phyloP scores from a whole-genome alignment of 768 basidiomycete species.

The Pleurotus eryngii region DNA sequence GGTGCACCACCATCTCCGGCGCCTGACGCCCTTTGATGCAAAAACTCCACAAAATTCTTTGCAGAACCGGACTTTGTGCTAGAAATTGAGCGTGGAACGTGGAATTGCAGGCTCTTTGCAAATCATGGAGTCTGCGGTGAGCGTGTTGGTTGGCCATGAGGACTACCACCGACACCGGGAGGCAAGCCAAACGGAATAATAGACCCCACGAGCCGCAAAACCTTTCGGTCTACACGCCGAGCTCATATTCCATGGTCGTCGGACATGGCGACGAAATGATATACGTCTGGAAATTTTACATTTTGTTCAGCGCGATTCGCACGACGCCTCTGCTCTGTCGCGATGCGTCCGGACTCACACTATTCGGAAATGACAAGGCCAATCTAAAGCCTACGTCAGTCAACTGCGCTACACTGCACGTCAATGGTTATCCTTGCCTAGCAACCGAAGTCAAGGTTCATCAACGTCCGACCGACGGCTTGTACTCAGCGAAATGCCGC shows the following conservation, averaged over 20 bases:
- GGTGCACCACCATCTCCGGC: background rate
- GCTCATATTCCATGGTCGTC: background rate
- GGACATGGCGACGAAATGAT: background rate
- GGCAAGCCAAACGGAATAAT: background rate
- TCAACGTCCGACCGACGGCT: background rate
- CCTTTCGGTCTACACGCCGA: background rate
- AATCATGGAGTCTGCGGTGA: background rate
- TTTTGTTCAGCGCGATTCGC: background rate
- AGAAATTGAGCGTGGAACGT: background rate
- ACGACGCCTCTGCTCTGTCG: background rate
- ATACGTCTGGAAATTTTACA: background rate
- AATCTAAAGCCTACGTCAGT: background rate
- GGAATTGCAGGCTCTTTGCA: background rate
- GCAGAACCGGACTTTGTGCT: background rate
- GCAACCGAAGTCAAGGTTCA: background rate
- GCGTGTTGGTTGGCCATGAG: background rate
- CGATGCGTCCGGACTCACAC: background rate
- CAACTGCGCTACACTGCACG: background rate
- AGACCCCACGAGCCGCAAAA: background rate
- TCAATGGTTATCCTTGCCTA: background rate
- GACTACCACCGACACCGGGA: background rate
- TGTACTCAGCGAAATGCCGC: background rate
- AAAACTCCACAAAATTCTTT: background rate
- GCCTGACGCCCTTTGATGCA: background rate
- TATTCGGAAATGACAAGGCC: background rate